phyloP scores from a whole-genome alignment of 2,329 filamentous ascomycete genomes.

The Beauveria scarabaeidicola region DNA sequence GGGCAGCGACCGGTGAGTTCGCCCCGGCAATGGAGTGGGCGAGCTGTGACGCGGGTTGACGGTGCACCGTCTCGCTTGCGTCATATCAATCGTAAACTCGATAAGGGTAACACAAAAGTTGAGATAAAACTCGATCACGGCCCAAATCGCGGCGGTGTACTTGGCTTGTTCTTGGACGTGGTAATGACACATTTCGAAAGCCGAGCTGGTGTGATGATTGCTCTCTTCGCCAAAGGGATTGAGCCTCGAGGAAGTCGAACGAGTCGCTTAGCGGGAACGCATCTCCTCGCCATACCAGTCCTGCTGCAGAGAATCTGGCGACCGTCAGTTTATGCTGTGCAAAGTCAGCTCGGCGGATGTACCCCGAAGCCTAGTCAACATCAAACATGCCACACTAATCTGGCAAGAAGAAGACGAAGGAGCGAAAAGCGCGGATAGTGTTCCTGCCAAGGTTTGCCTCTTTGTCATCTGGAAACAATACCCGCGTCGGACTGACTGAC shows the following conservation, averaged over 20 bases:
- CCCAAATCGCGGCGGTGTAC: too few species aligned
- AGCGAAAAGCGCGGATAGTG: neutral
- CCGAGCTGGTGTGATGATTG: neutral
- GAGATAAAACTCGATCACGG: neutral
- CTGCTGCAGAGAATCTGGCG: neutral
- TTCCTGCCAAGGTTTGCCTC: conserved; percentile 6
- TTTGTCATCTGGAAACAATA: conserved; percentile 9
- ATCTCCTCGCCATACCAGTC: too few species aligned
- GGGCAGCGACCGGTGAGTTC: neutral
- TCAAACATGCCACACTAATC: neutral
- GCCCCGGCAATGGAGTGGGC: neutral
- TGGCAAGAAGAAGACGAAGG: neutral
- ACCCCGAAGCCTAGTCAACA: neutral
- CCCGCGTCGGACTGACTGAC: neutral
- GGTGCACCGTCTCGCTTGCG: conserved; percentile 3
- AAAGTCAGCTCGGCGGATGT: neutral
- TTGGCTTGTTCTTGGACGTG: neutral
- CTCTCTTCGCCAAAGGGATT: neutral
- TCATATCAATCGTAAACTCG: neutral
- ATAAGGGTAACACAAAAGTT: neutral
- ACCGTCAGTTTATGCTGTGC: neutral
- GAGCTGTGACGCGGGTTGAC: neutral
- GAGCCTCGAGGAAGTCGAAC: neutral
- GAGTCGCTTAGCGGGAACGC: too few species aligned
- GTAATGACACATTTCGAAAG: neutral